phyloP scores from a whole-genome alignment of 768 basidiomycete species.

The Boletus tomentosulus region DNA sequence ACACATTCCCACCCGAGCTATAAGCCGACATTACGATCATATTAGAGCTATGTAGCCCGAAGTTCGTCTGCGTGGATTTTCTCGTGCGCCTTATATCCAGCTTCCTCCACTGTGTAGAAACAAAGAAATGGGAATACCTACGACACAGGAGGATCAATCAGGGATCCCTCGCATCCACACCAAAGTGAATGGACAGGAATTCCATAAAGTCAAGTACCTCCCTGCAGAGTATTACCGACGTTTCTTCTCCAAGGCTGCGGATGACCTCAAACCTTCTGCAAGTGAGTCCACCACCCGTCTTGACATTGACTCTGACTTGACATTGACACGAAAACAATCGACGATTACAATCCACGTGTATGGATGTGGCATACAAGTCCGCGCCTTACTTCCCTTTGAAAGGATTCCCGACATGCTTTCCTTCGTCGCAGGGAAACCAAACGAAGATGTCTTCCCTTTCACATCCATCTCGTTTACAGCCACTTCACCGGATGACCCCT shows the following conservation, averaged over 20 bases:
- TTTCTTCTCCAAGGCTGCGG: not conserved
- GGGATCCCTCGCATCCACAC: not conserved
- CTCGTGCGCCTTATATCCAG: not conserved
- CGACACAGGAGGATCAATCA: not conserved
- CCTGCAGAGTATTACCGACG: not conserved
- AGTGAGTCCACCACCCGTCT: slow-evolving; percentile 36
- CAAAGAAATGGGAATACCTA: not conserved
- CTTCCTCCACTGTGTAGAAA: not conserved
- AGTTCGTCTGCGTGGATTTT: not conserved
- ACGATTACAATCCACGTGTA: not conserved
- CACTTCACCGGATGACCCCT: not conserved
- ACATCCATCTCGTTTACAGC: not conserved
- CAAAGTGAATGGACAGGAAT: not conserved
- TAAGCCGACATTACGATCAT: too few relatives aligned
- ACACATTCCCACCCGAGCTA: too few relatives aligned
- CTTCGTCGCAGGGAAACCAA: not conserved
- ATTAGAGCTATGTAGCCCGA: too few relatives aligned
- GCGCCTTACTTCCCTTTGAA: not conserved
- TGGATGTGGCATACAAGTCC: not conserved
- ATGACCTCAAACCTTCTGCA: slow-evolving; percentile 20
- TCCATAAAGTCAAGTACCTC: not conserved
- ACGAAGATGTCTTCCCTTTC: not conserved
- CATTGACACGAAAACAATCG: not conserved
- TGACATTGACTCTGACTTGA: not conserved
- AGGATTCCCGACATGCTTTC: not conserved